phyloP scores from a whole-genome alignment of 768 basidiomycete genomes.

The Psilocybe sp. region DNA sequence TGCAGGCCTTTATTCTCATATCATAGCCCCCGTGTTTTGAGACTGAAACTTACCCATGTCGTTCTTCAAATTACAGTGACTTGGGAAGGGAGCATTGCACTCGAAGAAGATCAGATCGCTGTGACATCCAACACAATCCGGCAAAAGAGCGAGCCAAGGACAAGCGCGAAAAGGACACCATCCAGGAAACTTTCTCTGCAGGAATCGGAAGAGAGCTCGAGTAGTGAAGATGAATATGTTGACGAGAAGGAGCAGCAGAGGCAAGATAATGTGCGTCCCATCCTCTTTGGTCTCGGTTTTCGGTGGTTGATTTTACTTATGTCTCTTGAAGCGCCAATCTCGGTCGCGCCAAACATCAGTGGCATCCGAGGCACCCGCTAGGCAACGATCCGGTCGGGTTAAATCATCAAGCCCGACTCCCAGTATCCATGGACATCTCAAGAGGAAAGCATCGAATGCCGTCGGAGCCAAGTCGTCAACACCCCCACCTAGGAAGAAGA shows the following conservation, averaged over 20 bases:
- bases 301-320: not conserved
- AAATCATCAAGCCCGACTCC: constrained; percentile 30
- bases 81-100: constrained; percentile 67
- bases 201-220: constrained; percentile 47
- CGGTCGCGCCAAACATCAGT: no score
- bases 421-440: constrained; percentile 31
- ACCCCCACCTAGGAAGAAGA: constrained; percentile 20
- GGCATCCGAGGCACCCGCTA: constrained; percentile 25
- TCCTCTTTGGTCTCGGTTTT: constrained; percentile 19
- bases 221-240: constrained; percentile 74
- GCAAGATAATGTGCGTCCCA: constrained; percentile 39
- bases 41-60: not conserved
- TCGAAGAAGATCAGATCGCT: constrained; percentile 42
- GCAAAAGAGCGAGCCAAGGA: constrained; percentile 27
- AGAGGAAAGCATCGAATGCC: constrained; percentile 52
- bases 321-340: no score
- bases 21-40: not conserved
- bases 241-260: constrained; percentile 38
- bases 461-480: constrained; percentile 21
- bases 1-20: not conserved
- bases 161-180: constrained; percentile 14
- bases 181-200: constrained; percentile 24
- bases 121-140: constrained; percentile 23
- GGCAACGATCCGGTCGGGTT: constrained; percentile 24
- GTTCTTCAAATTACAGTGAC: constrained; percentile 46